Base-by-base conservation (phyloP, 352 stramenopile genomes). In the Globisporangium cederbergense region DNA sequence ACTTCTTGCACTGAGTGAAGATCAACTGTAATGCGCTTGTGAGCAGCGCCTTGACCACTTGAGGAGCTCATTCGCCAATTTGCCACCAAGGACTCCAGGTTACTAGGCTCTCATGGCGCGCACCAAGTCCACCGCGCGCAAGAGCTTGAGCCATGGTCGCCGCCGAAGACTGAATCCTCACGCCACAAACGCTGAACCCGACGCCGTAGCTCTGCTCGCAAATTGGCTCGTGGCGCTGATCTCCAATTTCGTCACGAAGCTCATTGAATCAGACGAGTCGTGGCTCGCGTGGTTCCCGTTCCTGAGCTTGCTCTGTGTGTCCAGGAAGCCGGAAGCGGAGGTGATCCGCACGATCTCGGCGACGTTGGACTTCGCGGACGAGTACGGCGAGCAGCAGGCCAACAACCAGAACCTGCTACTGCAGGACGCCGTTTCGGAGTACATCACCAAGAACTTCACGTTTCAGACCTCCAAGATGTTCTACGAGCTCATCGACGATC, bases 331-430 rank as follows among this genome's bases (percentile, higher is more conserved):
- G 16, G 22, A 51, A 3, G 7, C 8, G 14, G 38, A 53, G 18
- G 40, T 61, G 1, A 38, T 55, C 18, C 57, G 57, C 43, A 62
- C 57, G 43, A 62, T 62, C 28, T 34, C 42, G 4, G 57, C 57
- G 18, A 43, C 28, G 8, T 30, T 55, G 28, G 4, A 22, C 57
- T 43, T 9, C 10, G 20, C 14, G 2, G 16, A 28, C 30, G 25
- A 52, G 7, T 55, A 22, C 49, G 13, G 7, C 55, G 57, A 62
- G 18, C 28, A 62, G n/a, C 16, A 62, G n/a, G n/a, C 57, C 1
- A 62, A 65, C 38, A 28, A 55, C n/a, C 51, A 43, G 22, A 67
- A 67, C 25, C 13, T 60, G 25, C 6, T 67, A 18, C 43, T 67
- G 18, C 62, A 67, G 28, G 32, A 61, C 2, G 62, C 62, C 10